phyloP scores from a whole-genome alignment of 768 basidiomycete species.

The Naganishia vishniacii region DNA sequence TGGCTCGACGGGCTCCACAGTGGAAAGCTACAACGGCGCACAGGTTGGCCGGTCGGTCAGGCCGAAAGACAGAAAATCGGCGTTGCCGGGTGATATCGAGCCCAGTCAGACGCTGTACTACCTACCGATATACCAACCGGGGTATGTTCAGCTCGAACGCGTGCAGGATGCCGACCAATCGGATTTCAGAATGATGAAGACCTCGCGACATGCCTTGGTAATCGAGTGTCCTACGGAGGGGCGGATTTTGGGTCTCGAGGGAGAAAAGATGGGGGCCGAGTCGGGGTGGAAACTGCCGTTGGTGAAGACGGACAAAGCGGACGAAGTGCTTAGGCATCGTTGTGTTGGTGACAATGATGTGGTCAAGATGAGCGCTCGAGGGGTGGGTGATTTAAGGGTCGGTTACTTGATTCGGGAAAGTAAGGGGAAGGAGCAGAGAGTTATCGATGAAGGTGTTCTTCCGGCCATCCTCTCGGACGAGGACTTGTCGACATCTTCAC shows the following conservation, averaged over 20 bases:
- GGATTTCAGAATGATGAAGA: conserved; percentile 65
- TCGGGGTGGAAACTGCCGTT: neutral
- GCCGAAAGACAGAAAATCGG: conserved; percentile 45
- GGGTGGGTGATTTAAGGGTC: conserved; percentile 39
- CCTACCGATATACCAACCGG: conserved; percentile 67
- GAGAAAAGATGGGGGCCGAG: neutral
- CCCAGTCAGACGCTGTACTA: conserved; percentile 69
- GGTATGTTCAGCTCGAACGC: conserved; percentile 66
- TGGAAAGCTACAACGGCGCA: neutral
- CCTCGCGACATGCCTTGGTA: conserved; percentile 58
- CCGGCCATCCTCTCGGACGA: conserved; percentile 39
- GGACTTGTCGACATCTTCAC: neutral
- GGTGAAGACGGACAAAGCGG: neutral
- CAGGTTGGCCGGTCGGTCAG: conserved; percentile 39
- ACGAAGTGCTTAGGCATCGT: conserved; percentile 1
- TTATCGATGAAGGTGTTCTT: conserved; percentile 35
- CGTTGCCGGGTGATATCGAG: conserved; percentile 55
- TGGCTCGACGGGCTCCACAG: neutral
- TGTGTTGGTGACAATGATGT: conserved; percentile 44
- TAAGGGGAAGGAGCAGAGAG: conserved; percentile 22
- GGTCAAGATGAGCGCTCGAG: conserved; percentile 36
- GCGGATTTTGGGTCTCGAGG: conserved; percentile 5
- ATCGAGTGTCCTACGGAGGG: conserved; percentile 75
- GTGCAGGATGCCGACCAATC: conserved; percentile 65
- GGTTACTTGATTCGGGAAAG: conserved; percentile 34